Evolutionary conservation across 176 grass and related monocot species (phyloP).

Genomic region (Oryza punctata): DNA sequence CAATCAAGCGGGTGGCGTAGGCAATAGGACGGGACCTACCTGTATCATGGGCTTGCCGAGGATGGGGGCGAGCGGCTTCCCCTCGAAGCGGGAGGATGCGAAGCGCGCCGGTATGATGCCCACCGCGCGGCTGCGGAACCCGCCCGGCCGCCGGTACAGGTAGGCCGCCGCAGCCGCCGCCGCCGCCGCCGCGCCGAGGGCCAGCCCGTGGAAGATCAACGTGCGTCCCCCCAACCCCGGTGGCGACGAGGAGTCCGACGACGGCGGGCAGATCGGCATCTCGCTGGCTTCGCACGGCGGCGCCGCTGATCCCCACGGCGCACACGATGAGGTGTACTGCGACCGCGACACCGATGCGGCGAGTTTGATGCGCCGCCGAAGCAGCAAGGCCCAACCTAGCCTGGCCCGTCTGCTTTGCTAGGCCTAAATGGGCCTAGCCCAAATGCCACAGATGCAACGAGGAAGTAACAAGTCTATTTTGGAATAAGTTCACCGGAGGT

Average conservation of each 20-base stretch:
- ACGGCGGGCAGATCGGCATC: slow-evolving; percentile 70
- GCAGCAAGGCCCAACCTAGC: no score
- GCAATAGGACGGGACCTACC: slow-evolving; percentile 49
- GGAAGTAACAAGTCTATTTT: no score
- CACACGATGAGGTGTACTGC: no score
- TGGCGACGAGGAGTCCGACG: slow-evolving; percentile 41
- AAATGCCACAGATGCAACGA: neutral
- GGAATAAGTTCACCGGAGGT: no score
- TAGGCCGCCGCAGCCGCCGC: slow-evolving; percentile 36
- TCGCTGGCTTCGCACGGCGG: neutral
- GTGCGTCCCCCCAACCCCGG: slow-evolving; percentile 26
- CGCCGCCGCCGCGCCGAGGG: slow-evolving; percentile 49
- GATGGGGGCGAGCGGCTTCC: slow-evolving; percentile 76
- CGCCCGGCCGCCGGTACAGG: slow-evolving; percentile 47
- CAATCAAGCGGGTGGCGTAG: neutral
- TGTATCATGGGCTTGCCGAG: slow-evolving; percentile 95
- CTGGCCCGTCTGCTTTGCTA: no score
- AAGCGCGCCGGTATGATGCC: slow-evolving; percentile 90
- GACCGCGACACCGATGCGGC: no score
- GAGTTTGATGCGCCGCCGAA: neutral
- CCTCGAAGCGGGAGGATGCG: slow-evolving; percentile 90
- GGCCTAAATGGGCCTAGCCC: neutral
- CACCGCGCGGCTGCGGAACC: slow-evolving; percentile 65
- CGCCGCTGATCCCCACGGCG: slow-evolving; percentile 6
- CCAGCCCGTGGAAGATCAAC: slow-evolving; percentile 61